Percentiles rank a stretch among this genome's conserved stretches.
These are phyloP conservation scores for Oligophagozyma castellii DNA, from an alignment of 1,139 yeast species.

Conservation along the genomic window DNA sequence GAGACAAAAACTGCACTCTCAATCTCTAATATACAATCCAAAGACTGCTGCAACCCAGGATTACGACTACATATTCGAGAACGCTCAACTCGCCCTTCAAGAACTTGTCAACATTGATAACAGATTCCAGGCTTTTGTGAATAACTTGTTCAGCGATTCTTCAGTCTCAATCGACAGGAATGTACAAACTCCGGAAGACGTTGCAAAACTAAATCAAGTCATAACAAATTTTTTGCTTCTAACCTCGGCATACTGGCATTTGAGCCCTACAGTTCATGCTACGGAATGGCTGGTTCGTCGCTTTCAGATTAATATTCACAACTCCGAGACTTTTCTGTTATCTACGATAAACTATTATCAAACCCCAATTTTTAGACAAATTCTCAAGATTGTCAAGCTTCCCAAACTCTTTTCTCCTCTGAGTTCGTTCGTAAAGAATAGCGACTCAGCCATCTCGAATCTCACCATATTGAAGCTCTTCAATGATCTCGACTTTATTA, in stretches of 20 bases:
- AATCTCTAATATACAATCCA: conserved; percentile 77
- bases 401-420: conserved; percentile 73
- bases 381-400: conserved; percentile 54
- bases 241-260: conserved; percentile 49
- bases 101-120: conserved; percentile 60
- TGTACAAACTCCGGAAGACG: conserved; percentile 65
- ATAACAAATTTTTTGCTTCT: conserved; percentile 61
- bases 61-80: conserved; percentile 63
- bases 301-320: conserved; percentile 73
- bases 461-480: conserved; percentile 61
- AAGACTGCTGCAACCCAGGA: conserved; percentile 89
- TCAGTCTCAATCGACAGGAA: conserved; percentile 68
- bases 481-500: conserved; percentile 54
- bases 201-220: conserved; percentile 58
- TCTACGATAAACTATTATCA: conserved; percentile 68
- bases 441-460: conserved; percentile 46
- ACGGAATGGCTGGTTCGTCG: conserved; percentile 93
- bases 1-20: conserved; percentile 75
- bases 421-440: conserved; percentile 49
- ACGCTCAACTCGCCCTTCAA: conserved; percentile 62
- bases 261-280: conserved; percentile 68
- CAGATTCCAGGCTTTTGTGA: conserved; percentile 56
- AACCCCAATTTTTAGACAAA: conserved; percentile 56
- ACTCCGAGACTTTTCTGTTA: conserved; percentile 57
- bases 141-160: conserved; percentile 68